These are phyloP conservation scores for Buddleja alternifolia DNA, from an alignment of 257 asterid species.

Conservation along the genomic window DNA sequence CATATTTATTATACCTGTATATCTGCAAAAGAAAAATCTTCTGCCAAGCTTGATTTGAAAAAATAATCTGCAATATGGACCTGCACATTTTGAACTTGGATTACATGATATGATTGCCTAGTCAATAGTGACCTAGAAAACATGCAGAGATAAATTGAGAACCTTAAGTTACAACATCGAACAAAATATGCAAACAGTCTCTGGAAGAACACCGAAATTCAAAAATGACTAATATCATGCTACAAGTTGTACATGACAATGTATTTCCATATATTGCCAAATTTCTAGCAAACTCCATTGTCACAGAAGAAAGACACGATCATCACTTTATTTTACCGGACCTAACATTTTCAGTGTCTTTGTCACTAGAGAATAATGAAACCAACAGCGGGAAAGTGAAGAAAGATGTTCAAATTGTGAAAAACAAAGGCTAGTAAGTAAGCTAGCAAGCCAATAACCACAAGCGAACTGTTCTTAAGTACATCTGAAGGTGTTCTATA, in stretches of 20 bases:
- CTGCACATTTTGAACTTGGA: conserved; percentile 50
- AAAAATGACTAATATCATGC: too few relatives aligned
- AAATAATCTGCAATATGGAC: conserved; percentile 87
- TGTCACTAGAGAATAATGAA: background rate
- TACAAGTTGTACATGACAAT: background rate
- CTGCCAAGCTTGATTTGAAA: conserved; percentile 76
- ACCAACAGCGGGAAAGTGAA: background rate
- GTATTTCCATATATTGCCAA: background rate
- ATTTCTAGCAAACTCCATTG: background rate
- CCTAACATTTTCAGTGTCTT: background rate
- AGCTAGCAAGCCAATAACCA: background rate
- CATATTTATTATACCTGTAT: conserved; percentile 68
- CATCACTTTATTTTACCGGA: background rate
- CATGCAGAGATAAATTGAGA: conserved; percentile 8
- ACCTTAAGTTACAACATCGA: background rate
- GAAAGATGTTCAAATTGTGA: background rate
- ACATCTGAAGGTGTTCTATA: background rate
- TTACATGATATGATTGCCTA: conserved; percentile 16
- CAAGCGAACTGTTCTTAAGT: background rate
- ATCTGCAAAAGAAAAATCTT: conserved; percentile 81
- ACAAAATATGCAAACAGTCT: background rate
- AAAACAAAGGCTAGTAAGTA: background rate
- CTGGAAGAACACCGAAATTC: background rate
- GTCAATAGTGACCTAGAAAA: background rate
- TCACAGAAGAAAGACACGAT: background rate